phyloP scores from a whole-genome alignment of 2,329 filamentous ascomycete genomes.

The Colletotrichum scovillei region DNA sequence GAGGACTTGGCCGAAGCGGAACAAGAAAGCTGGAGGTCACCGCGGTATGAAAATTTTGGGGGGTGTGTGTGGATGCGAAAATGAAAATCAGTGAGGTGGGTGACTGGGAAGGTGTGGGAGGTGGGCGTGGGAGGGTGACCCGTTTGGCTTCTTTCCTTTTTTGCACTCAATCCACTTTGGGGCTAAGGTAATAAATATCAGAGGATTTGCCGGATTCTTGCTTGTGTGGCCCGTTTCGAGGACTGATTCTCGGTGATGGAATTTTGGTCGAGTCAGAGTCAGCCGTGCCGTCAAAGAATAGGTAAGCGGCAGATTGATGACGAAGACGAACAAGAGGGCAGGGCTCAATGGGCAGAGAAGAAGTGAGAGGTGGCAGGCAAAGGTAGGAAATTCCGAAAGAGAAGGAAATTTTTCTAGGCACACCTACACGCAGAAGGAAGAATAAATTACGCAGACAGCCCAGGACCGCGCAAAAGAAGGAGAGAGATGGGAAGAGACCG shows the following conservation, averaged over 20 bases:
- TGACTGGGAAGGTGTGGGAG: conserved; percentile 18
- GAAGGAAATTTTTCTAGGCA: conserved; percentile 15
- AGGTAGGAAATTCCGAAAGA: conserved; percentile 11
- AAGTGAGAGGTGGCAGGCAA: conserved; percentile 5
- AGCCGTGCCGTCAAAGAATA: neutral
- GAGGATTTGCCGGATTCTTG: conserved; percentile 18
- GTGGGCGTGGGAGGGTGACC: conserved; percentile 15
- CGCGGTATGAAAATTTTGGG: conserved; percentile 15
- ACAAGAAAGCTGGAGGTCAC: conserved; percentile 35
- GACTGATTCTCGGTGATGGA: conserved; percentile 37
- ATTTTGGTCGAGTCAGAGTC: conserved; percentile 23
- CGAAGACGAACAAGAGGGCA: conserved; percentile 34
- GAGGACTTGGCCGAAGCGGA: conserved; percentile 7
- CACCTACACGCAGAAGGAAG: conserved; percentile 18
- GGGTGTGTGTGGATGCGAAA: conserved; percentile 8
- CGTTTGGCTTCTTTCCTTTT: conserved; percentile 20
- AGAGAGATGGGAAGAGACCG: neutral
- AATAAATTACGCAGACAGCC: conserved; percentile 32
- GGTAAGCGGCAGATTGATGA: neutral
- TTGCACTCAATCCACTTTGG: conserved; percentile 18
- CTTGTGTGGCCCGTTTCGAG: neutral
- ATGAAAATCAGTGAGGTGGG: neutral
- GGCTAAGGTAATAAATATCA: conserved; percentile 26
- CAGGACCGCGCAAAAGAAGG: neutral
- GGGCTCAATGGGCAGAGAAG: conserved; percentile 25